Evolutionary conservation across 1,284 basidiomycete genomes (phyloP).

Genomic region (Lentinula novae-zelandiae): DNA sequence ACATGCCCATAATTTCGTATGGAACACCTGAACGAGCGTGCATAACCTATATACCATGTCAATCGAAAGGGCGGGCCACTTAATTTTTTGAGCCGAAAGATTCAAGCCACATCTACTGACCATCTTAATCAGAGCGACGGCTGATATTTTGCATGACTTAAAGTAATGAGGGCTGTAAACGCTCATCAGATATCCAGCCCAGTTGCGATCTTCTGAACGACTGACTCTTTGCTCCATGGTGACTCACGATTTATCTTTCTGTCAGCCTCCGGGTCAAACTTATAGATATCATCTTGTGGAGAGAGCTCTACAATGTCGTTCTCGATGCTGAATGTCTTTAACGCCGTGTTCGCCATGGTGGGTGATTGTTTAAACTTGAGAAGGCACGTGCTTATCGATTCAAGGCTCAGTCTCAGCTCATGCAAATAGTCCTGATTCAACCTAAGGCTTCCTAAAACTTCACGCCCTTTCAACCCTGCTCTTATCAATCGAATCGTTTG

Average conservation of each 20-base stretch:
- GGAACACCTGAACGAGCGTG: constrained; percentile 96
- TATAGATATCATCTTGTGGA: constrained; percentile 78
- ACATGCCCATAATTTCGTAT: constrained; percentile 99
- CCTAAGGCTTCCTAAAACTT: too few relatives aligned
- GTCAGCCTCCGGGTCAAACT: constrained; percentile 75
- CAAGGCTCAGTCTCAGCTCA: too few relatives aligned
- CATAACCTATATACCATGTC: constrained; percentile 73
- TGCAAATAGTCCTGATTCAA: too few relatives aligned
- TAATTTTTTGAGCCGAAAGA: not conserved
- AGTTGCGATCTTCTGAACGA: constrained; percentile 20
- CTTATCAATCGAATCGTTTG: too few relatives aligned
- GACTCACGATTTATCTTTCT: constrained; percentile 64
- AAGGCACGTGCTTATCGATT: not conserved
- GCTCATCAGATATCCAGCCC: not conserved
- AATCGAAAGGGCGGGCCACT: not conserved
- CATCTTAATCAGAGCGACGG: constrained; percentile 97
- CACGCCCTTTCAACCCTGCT: too few relatives aligned
- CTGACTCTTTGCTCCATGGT: constrained; percentile 93
- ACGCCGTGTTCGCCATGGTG: constrained; percentile 11
- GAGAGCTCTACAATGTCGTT: constrained; percentile 76
- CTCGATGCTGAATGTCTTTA: constrained; percentile 74
- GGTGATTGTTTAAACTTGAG: not conserved
- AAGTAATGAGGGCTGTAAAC: constrained; percentile 81
- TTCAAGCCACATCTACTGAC: constrained; percentile 38
- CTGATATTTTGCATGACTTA: constrained; percentile 92